These are phyloP conservation scores for Pyricularia pennisetigena DNA, from an alignment of 2,329 filamentous ascomycete species.

Conservation along the genomic window DNA sequence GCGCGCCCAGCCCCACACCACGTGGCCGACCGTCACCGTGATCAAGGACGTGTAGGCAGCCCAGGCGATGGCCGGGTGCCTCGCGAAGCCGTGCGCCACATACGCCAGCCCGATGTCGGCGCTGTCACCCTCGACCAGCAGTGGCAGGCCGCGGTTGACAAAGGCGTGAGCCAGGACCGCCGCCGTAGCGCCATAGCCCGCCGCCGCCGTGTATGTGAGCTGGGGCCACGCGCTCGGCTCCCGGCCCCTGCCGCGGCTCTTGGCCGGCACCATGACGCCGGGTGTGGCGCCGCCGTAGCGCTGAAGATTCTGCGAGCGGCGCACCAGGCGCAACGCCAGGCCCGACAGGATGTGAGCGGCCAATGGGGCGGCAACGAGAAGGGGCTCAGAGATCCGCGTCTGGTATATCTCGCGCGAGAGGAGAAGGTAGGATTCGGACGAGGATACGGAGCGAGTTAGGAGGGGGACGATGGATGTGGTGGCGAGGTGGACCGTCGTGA, in stretches of 20 bases:
- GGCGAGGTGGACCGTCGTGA: too few species aligned
- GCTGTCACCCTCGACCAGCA: conserved; percentile 70
- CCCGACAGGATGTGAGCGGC: too few species aligned
- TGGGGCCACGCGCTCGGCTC: conserved; percentile 50
- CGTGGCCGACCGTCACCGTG: conserved; percentile 60
- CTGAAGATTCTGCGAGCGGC: conserved; percentile 58
- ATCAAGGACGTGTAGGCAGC: conserved; percentile 27
- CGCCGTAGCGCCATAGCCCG: conserved; percentile 61
- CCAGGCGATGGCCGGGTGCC: conserved; percentile 57
- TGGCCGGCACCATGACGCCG: conserved; percentile 30
- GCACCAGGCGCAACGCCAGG: conserved; percentile 47
- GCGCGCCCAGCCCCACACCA: conserved; percentile 76
- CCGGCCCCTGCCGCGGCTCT: conserved; percentile 14
- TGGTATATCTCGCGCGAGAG: too few species aligned
- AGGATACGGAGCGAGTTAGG: too few species aligned
- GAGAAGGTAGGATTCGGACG: too few species aligned
- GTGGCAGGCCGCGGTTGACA: conserved; percentile 66
- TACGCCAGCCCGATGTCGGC: conserved; percentile 79
- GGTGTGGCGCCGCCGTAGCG: conserved; percentile 65
- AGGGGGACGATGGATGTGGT: too few species aligned
- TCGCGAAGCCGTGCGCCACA: conserved; percentile 75
- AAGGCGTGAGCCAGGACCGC: conserved; percentile 63
- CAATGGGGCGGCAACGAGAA: too few species aligned
- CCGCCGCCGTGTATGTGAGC: conserved; percentile 57
- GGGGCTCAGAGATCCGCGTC: too few species aligned